phyloP scores from a whole-genome alignment of 202 grass and related monocot genomes.

The Cymbopogon flexuosus region DNA sequence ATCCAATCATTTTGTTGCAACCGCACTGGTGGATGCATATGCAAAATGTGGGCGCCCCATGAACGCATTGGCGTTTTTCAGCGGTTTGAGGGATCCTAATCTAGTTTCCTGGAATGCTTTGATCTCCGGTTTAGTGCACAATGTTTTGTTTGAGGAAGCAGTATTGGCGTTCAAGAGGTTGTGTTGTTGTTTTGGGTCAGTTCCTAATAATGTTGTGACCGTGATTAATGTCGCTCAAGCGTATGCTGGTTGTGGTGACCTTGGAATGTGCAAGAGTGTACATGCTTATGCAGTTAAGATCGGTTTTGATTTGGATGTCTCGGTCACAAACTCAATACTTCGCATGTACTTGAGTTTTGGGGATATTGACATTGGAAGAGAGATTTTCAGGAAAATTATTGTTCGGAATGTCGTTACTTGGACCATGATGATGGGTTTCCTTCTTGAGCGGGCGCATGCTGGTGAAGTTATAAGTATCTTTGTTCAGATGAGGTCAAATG shows the following conservation, averaged over 20 bases:
- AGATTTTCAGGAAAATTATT: slow-evolving; percentile 44
- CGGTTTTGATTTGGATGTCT: slow-evolving; percentile 51
- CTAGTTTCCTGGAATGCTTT: slow-evolving; percentile 59
- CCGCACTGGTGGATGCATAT: slow-evolving; percentile 58
- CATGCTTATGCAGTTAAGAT: slow-evolving; percentile 52
- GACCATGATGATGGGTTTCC: slow-evolving; percentile 57
- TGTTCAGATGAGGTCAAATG: slow-evolving; percentile 53
- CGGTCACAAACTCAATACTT: slow-evolving; percentile 54
- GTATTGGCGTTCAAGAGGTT: slow-evolving; percentile 45
- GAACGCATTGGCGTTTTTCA: slow-evolving; percentile 35
- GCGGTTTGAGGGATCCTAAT: slow-evolving; percentile 35
- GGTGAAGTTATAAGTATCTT: slow-evolving; percentile 46
- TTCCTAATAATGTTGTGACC: slow-evolving; percentile 42
- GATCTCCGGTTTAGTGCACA: slow-evolving; percentile 47
- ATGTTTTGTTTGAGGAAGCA: slow-evolving; percentile 50
- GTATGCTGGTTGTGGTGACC: slow-evolving; percentile 41
- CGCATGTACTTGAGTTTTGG: slow-evolving; percentile 59
- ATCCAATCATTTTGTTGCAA: slow-evolving; percentile 47
- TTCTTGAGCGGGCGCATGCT: slow-evolving; percentile 45
- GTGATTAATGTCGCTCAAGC: slow-evolving; percentile 48
- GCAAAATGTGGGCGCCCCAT: slow-evolving; percentile 40
- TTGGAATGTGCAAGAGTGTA: slow-evolving; percentile 45
- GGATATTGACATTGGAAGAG: slow-evolving; percentile 35
- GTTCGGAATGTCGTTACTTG: slow-evolving; percentile 61
- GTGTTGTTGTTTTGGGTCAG: slow-evolving; percentile 29